Evolutionary conservation across 352 stramenopile species (phyloP).

Genomic region (Pythium folliculosum): DNA sequence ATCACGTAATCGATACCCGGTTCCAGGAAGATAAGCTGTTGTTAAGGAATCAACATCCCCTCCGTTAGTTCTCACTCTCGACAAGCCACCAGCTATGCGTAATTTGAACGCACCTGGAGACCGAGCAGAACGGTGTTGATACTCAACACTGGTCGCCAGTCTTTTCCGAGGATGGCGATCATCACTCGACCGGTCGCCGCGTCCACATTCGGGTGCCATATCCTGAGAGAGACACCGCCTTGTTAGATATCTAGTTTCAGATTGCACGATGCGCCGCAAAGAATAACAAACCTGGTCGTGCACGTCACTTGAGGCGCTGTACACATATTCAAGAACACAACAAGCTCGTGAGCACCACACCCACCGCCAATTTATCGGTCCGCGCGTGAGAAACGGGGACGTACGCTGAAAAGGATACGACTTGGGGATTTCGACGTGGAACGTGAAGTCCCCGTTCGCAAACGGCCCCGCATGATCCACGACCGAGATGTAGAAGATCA

Average conservation of each 20-base stretch:
- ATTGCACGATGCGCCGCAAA: not conserved
- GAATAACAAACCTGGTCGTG: conserved; percentile 50
- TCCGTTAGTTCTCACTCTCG: not conserved
- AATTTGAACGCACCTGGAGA: conserved; percentile 51
- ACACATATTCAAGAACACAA: conserved; percentile 4
- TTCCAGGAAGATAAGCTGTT: conserved; percentile 81
- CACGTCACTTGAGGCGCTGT: conserved; percentile 74
- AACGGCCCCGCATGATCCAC: conserved; percentile 71
- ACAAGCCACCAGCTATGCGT: no score
- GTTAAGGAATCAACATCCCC: not conserved
- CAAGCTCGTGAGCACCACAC: not conserved
- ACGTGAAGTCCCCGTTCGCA: conserved; percentile 84
- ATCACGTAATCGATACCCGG: conserved; percentile 70
- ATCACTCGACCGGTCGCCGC: conserved; percentile 74
- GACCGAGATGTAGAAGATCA: conserved; percentile 85
- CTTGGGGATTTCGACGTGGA: conserved; percentile 86
- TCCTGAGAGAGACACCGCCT: conserved; percentile 32
- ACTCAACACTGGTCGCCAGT: conserved; percentile 83
- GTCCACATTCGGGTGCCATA: conserved; percentile 88
- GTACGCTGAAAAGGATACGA: conserved; percentile 86
- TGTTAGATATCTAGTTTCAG: not conserved
- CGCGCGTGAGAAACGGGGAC: conserved; percentile 7
- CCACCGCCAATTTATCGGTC: not conserved
- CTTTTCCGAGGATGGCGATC: conserved; percentile 83
- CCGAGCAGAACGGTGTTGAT: conserved; percentile 87